phyloP scores from a whole-genome alignment of 768 basidiomycete species.

The Boletus pseudo-olivaceus region DNA sequence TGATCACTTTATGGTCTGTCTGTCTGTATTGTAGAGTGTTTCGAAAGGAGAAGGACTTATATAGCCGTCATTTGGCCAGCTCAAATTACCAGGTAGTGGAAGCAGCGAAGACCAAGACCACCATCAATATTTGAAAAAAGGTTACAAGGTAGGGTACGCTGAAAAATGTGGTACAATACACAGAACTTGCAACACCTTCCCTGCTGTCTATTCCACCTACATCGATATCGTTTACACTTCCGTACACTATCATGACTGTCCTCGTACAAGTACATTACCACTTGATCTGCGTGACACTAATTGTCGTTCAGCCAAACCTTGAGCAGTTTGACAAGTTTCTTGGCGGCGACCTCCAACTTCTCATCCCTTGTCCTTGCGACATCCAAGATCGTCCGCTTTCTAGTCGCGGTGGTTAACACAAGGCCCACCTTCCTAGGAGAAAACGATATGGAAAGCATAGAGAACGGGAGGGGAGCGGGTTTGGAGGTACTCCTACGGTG shows the following conservation, averaged over 20 bases:
- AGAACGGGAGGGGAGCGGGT: slow-evolving; percentile 32
- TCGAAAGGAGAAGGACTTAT: no score
- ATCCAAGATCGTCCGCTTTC: slow-evolving; percentile 55
- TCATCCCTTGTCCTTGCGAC: slow-evolving; percentile 50
- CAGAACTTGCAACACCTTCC: not conserved
- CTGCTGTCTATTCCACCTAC: not conserved
- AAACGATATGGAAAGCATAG: slow-evolving; percentile 38
- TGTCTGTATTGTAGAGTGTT: not conserved
- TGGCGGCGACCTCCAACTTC: slow-evolving; percentile 53
- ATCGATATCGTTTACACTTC: not conserved
- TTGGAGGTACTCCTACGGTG: not conserved
- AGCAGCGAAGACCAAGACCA: no score
- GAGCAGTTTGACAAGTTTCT: slow-evolving; percentile 48
- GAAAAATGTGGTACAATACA: not conserved
- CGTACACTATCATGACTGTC: not conserved
- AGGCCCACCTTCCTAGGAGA: slow-evolving; percentile 39
- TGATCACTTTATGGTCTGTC: not conserved
- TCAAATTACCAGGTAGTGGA: not conserved
- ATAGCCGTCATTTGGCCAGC: not conserved
- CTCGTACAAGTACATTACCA: not conserved
- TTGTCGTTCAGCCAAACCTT: slow-evolving; percentile 37
- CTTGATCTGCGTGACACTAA: not conserved
- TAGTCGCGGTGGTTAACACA: slow-evolving; percentile 28
- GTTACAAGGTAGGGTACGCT: not conserved
- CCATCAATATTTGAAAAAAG: not conserved